Conservation (phyloP, 2,329 filamentous ascomycete genomes). For the Cercospora beticola region DNA sequence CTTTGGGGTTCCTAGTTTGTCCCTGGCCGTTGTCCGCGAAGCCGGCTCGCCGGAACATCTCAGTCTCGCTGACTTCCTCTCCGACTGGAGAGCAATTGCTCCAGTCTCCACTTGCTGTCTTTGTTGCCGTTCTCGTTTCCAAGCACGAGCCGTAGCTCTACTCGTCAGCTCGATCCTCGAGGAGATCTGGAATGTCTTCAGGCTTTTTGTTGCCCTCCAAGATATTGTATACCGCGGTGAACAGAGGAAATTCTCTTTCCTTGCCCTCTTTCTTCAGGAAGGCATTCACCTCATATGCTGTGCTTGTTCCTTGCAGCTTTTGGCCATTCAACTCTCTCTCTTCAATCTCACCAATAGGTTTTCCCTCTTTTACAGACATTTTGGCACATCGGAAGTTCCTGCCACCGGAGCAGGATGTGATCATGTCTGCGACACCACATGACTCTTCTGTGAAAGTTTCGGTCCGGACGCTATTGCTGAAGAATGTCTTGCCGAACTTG, state of each 20-base stretch:
- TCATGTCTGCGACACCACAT: constrained; percentile 90
- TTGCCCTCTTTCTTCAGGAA: constrained; percentile 78
- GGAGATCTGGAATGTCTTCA: constrained; percentile 73
- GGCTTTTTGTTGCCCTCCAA: constrained; percentile 73
- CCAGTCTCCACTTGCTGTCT: neutral
- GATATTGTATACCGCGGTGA: constrained; percentile 84
- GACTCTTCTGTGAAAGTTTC: constrained; percentile 96
- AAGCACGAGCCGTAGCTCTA: neutral
- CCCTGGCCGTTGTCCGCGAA: neutral
- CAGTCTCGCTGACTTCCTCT: constrained; percentile 1
- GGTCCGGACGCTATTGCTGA: constrained; percentile 74
- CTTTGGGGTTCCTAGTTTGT: neutral
- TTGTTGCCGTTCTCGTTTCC: neutral
- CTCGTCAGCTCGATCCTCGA: constrained; percentile 36
- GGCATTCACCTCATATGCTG: constrained; percentile 84
- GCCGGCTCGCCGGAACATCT: constrained; percentile 12
- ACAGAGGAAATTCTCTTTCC: constrained; percentile 84
- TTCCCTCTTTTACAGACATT: constrained; percentile 75
- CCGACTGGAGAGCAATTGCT: neutral
- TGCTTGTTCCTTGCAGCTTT: constrained; percentile 92
- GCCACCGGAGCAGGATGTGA: constrained; percentile 88
- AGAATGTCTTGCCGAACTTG: constrained; percentile 91
- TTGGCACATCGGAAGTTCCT: constrained; percentile 94
- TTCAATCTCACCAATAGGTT: constrained; percentile 85
- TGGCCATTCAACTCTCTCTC: constrained; percentile 88